Conservation (phyloP, 106 monocot genomes). For the Chionographis japonica region DNA sequence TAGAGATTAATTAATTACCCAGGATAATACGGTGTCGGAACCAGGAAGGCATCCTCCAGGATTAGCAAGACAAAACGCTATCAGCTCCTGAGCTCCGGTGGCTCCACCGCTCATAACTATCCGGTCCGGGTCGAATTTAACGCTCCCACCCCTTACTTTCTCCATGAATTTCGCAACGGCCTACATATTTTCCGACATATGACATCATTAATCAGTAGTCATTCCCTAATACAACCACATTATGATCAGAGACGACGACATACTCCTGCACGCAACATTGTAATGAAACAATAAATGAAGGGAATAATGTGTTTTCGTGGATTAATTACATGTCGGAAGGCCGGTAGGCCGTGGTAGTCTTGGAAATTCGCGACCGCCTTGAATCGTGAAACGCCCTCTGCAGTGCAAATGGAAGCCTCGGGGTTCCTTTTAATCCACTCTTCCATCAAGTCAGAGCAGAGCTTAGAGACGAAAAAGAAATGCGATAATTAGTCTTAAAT, state of each 20-base stretch:
- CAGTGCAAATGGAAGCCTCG: conserved; percentile 56
- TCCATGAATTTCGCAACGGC: conserved; percentile 51
- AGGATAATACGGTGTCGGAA: conserved; percentile 62
- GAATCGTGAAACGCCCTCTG: conserved; percentile 42
- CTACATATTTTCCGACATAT: conserved; percentile 19
- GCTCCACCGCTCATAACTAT: conserved; percentile 64
- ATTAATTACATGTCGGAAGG: conserved; percentile 34
- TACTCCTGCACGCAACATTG: too few relatives aligned
- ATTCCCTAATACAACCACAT: not conserved
- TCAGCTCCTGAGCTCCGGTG: conserved; percentile 43
- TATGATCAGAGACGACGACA: too few relatives aligned
- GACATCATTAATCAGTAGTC: not conserved
- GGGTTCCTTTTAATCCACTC: conserved; percentile 48
- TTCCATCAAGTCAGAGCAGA: conserved; percentile 44
- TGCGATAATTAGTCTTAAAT: too few relatives aligned
- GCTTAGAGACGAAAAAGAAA: conserved; percentile 23
- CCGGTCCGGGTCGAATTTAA: conserved; percentile 37
- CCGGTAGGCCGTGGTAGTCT: conserved; percentile 64
- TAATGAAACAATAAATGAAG: not conserved
- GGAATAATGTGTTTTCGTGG: not conserved
- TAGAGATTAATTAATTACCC: conserved; percentile 27
- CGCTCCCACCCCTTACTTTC: conserved; percentile 46
- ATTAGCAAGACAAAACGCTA: conserved; percentile 56
- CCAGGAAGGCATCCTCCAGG: conserved; percentile 59
- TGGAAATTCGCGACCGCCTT: conserved; percentile 51